Evolutionary conservation across 768 basidiomycete species (phyloP), one percentile per base, ranked within the genome.

Genomic region (Sporobolomyces phaffii): DNA sequence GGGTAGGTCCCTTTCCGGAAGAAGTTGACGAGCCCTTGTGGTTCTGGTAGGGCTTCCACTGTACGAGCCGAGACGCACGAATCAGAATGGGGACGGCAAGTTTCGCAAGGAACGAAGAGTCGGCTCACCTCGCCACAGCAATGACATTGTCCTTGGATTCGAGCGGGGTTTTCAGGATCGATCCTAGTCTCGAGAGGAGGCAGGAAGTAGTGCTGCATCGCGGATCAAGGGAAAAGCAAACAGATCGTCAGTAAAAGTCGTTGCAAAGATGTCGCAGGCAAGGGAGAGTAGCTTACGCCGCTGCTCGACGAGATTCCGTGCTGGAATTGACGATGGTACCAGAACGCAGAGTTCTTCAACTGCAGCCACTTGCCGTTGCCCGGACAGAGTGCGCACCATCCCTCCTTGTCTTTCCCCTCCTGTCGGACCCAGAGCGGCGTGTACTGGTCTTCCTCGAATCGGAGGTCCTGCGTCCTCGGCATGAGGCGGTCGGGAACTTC

Each of bases 311-410:
- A 58, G 33, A 73, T 59, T 24, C 72, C 72, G 43, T 73, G 72
- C 11, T 67, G 51, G 54, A 68, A 73, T 48, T 73, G 72, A 24
- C 67, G 63, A 51, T 73, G 72, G 43, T 73, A 67, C 69, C 65
- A 70, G 65, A 70, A 70, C 20, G 72, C 72, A 22, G 64, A 66
- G 38, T 65, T 73, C 68, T 73, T 73, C 45, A 73, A 58, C 48
- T 66, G 63, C 3, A 73, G 33, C 72, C 72, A 73, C 52, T 71
- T 70, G 8, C 72, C 72, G n/a, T 69, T 65, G 28, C 43, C 52
- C 3, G 62, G 54, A 34, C 72, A 73, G 26, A 73, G 38, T 24
- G 66, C 65, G 47, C 72, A 73, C 58, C 62, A 69, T 1, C 69
- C 72, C 52, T 73, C 72, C 54, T 68, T 71, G 38, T 36, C 38